These are phyloP conservation scores for Pleurotus sapidus DNA, from an alignment of 768 basidiomycete genomes.

Conservation along the genomic window DNA sequence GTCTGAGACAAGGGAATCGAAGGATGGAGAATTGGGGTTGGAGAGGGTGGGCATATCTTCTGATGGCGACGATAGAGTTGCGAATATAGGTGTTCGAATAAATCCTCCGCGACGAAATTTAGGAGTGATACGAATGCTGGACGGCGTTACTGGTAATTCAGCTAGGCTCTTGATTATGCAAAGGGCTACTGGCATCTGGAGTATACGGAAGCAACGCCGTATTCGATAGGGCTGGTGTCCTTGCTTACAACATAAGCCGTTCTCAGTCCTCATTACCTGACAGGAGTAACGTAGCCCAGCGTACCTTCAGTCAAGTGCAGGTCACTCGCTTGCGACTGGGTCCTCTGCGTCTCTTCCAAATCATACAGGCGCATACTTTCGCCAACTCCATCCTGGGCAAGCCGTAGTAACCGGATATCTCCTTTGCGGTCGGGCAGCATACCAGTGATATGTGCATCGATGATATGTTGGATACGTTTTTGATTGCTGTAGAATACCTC, in stretches of 20 bases:
- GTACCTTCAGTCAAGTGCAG: too few relatives aligned
- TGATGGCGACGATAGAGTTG: conserved; percentile 18
- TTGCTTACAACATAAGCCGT: background rate
- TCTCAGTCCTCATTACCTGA: too few relatives aligned
- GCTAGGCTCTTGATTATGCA: background rate
- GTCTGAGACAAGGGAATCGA: conserved; percentile 7
- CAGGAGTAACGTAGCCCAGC: too few relatives aligned
- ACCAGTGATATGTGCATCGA: conserved; percentile 42
- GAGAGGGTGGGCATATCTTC: conserved; percentile 12
- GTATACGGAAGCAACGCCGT: background rate
- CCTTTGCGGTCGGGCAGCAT: conserved; percentile 38
- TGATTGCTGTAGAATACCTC: conserved; percentile 32
- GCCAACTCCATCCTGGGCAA: conserved; percentile 44
- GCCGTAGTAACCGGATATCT: conserved; percentile 41
- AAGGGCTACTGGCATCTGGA: background rate
- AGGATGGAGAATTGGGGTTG: conserved; percentile 24
- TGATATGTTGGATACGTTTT: conserved; percentile 44
- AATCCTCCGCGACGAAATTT: background rate
- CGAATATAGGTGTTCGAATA: conserved; percentile 16
- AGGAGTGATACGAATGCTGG: too few relatives aligned
- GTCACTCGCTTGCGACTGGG: too few relatives aligned
- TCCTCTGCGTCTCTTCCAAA: conserved; percentile 6
- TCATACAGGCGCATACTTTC: conserved; percentile 28
- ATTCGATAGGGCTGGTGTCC: background rate
- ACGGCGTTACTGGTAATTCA: background rate